Conservation (phyloP, 345 rosid genomes). For the Citrus australasica region DNA sequence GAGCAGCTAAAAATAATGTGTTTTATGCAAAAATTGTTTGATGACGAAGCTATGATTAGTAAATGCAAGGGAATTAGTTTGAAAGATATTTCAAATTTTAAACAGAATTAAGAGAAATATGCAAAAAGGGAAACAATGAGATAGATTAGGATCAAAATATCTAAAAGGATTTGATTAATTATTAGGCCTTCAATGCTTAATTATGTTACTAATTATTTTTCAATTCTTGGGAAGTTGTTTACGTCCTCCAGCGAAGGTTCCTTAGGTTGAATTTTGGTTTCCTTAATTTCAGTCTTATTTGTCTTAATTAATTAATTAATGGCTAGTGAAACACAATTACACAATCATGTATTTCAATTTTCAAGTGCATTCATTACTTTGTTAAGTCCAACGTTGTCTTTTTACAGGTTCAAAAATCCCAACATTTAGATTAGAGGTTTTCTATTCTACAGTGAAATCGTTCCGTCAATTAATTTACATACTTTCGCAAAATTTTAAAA, state of each 20-base stretch:
- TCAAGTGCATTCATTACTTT: neutral
- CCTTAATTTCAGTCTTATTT: neutral
- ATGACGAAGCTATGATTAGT: neutral
- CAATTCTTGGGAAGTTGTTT: neutral
- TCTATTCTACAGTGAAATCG: neutral
- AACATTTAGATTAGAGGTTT: neutral
- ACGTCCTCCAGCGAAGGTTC: neutral
- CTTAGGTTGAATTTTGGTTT: neutral
- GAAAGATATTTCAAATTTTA: neutral
- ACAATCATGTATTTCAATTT: neutral
- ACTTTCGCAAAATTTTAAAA: too few species aligned
- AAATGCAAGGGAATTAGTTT: neutral
- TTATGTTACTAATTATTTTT: neutral
- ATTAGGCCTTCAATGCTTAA: slow-evolving; percentile 18
- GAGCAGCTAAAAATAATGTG: too few species aligned
- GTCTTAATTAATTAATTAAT: neutral
- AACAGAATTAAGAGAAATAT: neutral
- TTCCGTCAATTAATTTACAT: neutral
- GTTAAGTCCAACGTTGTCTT: neutral
- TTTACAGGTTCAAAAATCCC: neutral
- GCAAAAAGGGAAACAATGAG: neutral
- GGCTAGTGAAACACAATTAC: neutral
- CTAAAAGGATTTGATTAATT: slow-evolving; percentile 17
- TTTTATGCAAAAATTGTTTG: neutral
- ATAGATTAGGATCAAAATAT: neutral